A percentile compares a stretch with the other conserved stretches of the same genome.
Evolutionary conservation across 768 basidiomycete species (phyloP).

Genomic region (Vararia minispora): DNA sequence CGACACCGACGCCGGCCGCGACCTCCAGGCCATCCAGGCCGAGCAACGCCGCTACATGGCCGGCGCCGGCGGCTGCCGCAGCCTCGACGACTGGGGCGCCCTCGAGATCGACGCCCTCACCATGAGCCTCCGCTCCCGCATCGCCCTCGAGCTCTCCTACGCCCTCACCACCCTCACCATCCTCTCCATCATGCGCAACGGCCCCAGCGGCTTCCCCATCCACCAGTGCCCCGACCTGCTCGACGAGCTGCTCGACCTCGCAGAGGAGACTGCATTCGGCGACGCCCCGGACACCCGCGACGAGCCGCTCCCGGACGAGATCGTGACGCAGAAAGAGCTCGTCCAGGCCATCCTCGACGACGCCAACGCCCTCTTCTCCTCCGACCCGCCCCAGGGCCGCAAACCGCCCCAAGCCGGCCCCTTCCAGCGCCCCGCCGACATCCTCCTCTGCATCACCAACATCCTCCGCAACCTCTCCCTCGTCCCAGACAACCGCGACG

Average conservation of each 20-base stretch:
- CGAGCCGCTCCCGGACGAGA: slow-evolving; percentile 15
- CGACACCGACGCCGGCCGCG: slow-evolving; percentile 72
- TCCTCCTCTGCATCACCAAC: slow-evolving; percentile 60
- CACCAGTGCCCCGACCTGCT: slow-evolving; percentile 68
- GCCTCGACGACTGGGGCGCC: slow-evolving; percentile 77
- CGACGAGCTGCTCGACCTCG: slow-evolving; percentile 76
- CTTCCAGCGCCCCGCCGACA: slow-evolving; percentile 54
- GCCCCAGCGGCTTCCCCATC: slow-evolving; percentile 66
- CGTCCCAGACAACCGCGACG: slow-evolving; percentile 55
- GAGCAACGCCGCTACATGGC: slow-evolving; percentile 42
- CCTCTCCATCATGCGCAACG: slow-evolving; percentile 64
- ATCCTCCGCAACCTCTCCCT: slow-evolving; percentile 83
- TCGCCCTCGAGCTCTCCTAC: slow-evolving; percentile 79
- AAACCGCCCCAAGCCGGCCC: slow-evolving; percentile 43
- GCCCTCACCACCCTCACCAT: slow-evolving; percentile 80
- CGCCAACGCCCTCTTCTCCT: slow-evolving; percentile 49
- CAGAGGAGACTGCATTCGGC: slow-evolving; percentile 74
- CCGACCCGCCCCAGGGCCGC: slow-evolving; percentile 33
- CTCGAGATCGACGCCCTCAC: slow-evolving; percentile 88
- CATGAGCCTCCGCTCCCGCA: slow-evolving; percentile 84
- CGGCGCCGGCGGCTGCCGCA: slow-evolving; percentile 44
- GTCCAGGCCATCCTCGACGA: slow-evolving; percentile 46
- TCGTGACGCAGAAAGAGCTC: slow-evolving; percentile 58
- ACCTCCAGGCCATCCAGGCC: slow-evolving; percentile 53
- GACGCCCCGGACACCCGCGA: slow-evolving; percentile 24